Evolutionary conservation across 108 stramenopile genomes (phyloP).

Genomic region (Aurantiochytrium sp.): DNA sequence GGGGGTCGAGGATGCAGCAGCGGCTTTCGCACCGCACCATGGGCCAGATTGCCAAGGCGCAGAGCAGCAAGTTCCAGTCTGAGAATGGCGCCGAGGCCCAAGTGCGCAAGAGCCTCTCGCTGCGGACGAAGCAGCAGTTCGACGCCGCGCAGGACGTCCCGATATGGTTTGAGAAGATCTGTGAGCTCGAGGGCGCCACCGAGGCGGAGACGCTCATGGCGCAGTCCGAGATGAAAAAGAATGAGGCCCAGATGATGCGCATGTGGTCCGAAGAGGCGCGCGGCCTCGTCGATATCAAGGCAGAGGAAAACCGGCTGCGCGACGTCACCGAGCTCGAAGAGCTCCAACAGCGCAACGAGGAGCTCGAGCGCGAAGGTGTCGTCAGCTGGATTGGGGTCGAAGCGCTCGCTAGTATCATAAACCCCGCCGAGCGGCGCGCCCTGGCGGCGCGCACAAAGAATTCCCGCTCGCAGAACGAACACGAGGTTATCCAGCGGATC

Average conservation of each 20-base stretch:
- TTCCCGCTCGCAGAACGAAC: not conserved
- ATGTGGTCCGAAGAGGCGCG: slow-evolving; percentile 16
- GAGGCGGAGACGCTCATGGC: not conserved
- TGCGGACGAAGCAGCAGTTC: not conserved
- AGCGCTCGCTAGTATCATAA: not conserved
- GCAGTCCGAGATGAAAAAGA: not conserved
- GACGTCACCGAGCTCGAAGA: not conserved
- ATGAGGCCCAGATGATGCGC: slow-evolving; percentile 19
- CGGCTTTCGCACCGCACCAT: not conserved
- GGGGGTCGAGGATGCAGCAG: not conserved
- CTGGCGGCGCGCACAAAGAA: not conserved
- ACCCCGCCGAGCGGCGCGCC: not conserved
- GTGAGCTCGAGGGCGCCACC: slow-evolving; percentile 15
- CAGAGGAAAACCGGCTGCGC: not conserved
- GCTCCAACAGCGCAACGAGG: slow-evolving; percentile 4
- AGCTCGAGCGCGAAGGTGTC: slow-evolving; percentile 2
- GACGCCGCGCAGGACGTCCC: not conserved
- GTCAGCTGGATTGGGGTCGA: slow-evolving; percentile 7
- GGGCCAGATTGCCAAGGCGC: not conserved
- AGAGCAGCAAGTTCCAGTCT: not conserved
- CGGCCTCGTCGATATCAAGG: not conserved
- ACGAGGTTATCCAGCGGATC: not conserved
- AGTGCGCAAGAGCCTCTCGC: not conserved
- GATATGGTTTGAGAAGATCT: slow-evolving; percentile 19
- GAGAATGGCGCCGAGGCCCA: not conserved